Base-by-base conservation (phyloP, 371 early-diverging fungal species). In the Mortierella sp. region DNA sequence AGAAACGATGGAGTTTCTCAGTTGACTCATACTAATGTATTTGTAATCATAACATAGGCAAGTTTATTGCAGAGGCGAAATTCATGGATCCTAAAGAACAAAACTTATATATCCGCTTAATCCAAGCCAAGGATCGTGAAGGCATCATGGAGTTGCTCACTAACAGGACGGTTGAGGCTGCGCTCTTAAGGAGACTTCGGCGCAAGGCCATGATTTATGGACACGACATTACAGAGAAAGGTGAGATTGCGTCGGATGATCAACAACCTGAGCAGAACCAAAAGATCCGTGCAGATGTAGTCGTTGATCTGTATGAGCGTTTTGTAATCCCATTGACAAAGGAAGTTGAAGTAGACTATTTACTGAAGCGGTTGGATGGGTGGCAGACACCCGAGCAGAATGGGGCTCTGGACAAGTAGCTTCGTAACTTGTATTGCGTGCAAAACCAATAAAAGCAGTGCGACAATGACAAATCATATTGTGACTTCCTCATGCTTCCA, bases 11-110 rank as follows among this genome's bases (percentile, higher is more conserved):
- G n/a, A n/a, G n/a, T n/a, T n/a, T n/a, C n/a, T n/a, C 3, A 45
- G 53, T 53, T n/a, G 53, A 53, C 1, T 61, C 34, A 37, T 29
- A 32, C 8, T 57, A 17, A 2, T 54, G 31, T 68, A n/a, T 61
- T 56, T 40, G 7, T 42, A 34, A 61, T 47, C 23, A 56, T 37
- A 56, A 13, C 13, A 45, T 70, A 94, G 94, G 96, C 63, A 98
- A 97, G 85, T 98, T 95, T 71, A 94, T 97, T 54, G 98, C 98
- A 29, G 99, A 98, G 80, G 93, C 96, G 32, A 98, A 98, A 84
- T 98, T 96, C 84, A 89, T 88, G 74, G 94, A 94, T 77, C 94
- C 95, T 7, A 61, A 69, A 34, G 58, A 85, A 23, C 94, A 92
- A 65, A 88, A 90, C 40, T 86, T 89, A 68, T 98, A 97, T 76